Evolutionary conservation across 257 asterid genomes (phyloP).

Genomic region (Capsicum baccatum): DNA sequence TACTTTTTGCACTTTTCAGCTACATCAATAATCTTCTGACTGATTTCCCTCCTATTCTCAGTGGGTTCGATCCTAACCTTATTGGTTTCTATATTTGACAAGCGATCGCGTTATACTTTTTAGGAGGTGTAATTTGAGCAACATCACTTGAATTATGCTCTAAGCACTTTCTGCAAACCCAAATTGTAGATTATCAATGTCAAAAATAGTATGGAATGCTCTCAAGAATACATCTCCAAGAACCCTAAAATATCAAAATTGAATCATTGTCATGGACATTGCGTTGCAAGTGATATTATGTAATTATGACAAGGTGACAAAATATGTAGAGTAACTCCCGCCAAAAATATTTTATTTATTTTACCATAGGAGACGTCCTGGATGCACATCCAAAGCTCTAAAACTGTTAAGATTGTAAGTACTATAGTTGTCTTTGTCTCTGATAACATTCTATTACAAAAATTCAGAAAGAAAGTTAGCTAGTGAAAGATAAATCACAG

Average conservation of each 20-base stretch:
- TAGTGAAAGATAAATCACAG: neutral
- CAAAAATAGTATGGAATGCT: conserved; percentile 46
- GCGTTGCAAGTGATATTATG: neutral
- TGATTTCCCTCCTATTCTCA: no score
- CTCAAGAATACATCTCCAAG: conserved; percentile 44
- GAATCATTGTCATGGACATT: neutral
- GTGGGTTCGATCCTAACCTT: no score
- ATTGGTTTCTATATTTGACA: no score
- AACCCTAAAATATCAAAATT: conserved; percentile 35
- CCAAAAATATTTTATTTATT: neutral
- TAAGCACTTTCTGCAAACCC: conserved; percentile 44
- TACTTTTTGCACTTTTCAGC: no score
- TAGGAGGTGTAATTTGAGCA: no score
- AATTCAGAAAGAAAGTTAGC: neutral
- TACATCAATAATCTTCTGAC: no score
- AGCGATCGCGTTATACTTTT: no score
- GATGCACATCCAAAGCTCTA: conserved; percentile 42
- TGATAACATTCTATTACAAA: conserved; percentile 35
- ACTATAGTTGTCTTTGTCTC: conserved; percentile 33
- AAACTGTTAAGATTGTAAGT: conserved; percentile 39
- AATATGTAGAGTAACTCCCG: neutral
- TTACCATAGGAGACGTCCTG: conserved; percentile 44
- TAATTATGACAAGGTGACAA: neutral
- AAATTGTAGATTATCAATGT: conserved; percentile 39
- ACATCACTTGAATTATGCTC: neutral